A percentile compares a stretch with the other conserved stretches of the same genome.
phyloP scores from a whole-genome alignment of 1,284 basidiomycete genomes.

The Neolentinus lepideus region DNA sequence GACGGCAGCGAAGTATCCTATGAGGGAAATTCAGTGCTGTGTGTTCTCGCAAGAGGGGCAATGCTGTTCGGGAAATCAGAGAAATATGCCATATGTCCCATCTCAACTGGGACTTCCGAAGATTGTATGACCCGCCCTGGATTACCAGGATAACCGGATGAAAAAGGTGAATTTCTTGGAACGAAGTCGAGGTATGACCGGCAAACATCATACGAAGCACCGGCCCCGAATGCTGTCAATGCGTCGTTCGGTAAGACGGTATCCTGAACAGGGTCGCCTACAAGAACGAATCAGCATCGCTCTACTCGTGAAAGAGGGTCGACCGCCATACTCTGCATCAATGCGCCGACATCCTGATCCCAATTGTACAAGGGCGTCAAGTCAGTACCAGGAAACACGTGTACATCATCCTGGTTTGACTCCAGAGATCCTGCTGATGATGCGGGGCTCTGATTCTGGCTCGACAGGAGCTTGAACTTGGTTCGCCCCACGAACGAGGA shows the following conservation, averaged over 20 bases:
- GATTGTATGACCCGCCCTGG: neutral
- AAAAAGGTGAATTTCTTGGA: neutral
- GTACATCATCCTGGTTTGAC: neutral
- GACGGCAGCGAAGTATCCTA: too few relatives aligned
- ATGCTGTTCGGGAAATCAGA: too few relatives aligned
- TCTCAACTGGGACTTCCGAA: neutral
- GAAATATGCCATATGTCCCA: neutral
- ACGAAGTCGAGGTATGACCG: neutral
- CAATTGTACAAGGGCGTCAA: neutral
- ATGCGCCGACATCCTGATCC: neutral
- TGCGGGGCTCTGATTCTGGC: neutral
- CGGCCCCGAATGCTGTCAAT: neutral
- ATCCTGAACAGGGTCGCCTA: neutral
- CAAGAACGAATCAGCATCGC: neutral
- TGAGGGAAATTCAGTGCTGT: too few relatives aligned
- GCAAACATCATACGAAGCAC: neutral
- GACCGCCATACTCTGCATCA: neutral
- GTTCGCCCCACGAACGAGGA: neutral
- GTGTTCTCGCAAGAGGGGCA: too few relatives aligned
- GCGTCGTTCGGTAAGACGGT: neutral
- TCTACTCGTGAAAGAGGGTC: neutral
- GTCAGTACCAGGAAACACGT: neutral
- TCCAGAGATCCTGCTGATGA: neutral
- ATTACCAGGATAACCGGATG: neutral
- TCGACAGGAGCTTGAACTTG: neutral